These are phyloP conservation scores for Noccaea caerulescens DNA, from an alignment of 345 rosid genomes.

Conservation along the genomic window DNA sequence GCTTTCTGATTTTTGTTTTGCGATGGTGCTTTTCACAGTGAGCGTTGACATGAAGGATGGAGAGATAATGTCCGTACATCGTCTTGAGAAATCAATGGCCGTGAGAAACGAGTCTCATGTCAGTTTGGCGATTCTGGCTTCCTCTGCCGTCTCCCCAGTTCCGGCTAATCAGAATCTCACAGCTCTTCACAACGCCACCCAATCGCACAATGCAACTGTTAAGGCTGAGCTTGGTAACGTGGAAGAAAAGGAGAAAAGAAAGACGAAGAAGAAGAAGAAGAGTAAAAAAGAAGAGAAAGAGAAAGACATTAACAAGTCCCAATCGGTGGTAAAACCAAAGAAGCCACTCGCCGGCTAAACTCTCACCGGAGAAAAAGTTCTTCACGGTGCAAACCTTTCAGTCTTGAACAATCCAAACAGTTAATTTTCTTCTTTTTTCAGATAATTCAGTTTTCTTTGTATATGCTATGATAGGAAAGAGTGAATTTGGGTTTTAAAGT, in stretches of 20 bases:
- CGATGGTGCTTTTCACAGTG: conserved; percentile 28
- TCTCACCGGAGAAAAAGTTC: neutral
- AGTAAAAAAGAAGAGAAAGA: neutral
- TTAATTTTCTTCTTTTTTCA: neutral
- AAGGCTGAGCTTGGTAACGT: conserved; percentile 1
- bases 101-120: conserved; percentile 43
- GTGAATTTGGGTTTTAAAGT: neutral
- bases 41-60: conserved; percentile 42
- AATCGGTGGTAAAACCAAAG: conserved; percentile 4
- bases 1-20: neutral
- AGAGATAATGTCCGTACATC: conserved; percentile 40
- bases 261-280: too few relatives aligned
- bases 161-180: conserved; percentile 35
- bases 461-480: conserved; percentile 1
- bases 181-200: conserved; percentile 15
- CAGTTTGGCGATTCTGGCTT: conserved; percentile 42
- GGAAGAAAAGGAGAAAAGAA: neutral
- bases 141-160: conserved; percentile 38
- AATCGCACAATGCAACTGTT: conserved; percentile 9
- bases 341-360: conserved; percentile 25
- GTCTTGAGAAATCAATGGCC: conserved; percentile 30
- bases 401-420: conserved; percentile 10
- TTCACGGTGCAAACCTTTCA: conserved; percentile 9
- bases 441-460: neutral
- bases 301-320: neutral